Evolutionary conservation across 345 rosid species (phyloP), one percentile per base, ranked within the genome.

Genomic region (Populus simonii): DNA sequence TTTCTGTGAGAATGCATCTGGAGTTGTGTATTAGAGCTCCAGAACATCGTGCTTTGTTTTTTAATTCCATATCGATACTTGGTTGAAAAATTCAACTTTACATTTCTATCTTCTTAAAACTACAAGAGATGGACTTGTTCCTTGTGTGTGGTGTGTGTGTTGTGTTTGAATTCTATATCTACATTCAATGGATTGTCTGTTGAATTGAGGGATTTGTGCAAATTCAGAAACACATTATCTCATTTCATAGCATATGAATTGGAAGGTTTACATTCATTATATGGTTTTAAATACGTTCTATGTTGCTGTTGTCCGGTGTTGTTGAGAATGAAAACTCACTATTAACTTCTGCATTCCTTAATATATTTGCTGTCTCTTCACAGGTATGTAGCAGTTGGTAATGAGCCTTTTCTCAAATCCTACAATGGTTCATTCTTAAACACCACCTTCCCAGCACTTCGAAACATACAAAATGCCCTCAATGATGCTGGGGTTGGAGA

Each of bases 321-420:
- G 33, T 38, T 17, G 47, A 29, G 61, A 43, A 36, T 31, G 43
- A 31, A 38, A 39, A 8, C n/a, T 57, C 9, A 33, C 11, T 10
- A 41, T 62, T 45, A 74, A 12, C 23, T n/a, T 49, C 10, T 35
- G 47, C 27, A 2, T 66, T 41, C 13, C 7, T 22, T 39, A 3
- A 6, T 38, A 59, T 4, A 10, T 69, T 20, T 35, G 18, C 20
- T 31, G n/a, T 82, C 72, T 65, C 73, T 20, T 10, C 39, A 11
- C 86, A 95, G 98, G 79, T 95, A 90, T 55, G 97, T 94, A 0
- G 98, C 94, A 4, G 95, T 94, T 6, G 98, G 98, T 15, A 93
- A 93, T 55, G 98, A 93, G 74, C 99, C 98, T n/a, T 95, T 95
- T 74, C 90, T 93, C 17, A 76, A 83, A 33, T 5, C 97, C n/a